Base-by-base conservation (phyloP, 1,284 basidiomycete species). In the Quambalaria eucalypti region DNA sequence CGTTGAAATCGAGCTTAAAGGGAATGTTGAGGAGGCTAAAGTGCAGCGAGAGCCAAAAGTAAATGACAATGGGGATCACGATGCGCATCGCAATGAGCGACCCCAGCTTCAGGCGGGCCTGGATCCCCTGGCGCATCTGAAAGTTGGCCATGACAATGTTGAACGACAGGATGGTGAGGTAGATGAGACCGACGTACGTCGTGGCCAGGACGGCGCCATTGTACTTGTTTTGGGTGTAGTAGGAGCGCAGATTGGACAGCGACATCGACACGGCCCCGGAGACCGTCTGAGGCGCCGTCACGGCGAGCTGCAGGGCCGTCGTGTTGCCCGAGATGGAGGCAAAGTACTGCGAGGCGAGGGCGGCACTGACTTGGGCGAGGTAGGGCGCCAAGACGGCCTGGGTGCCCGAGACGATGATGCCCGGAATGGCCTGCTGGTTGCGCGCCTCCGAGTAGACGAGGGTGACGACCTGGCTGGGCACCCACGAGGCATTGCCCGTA, bases 161-260 rank as follows among this genome's bases (percentile, higher is more conserved):
- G 52, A 71, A 79, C 58, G 78, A 60, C 21, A 78, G 69, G 57
- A 88, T 87, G 52, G 83, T 77, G 44, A 86, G 78, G 77, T 87
- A 89, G 57, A 88, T 85, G 5, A 87, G 78, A 26, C 85, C 87
- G 26, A 88, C 86, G 57, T 85, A 86, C 39, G 83, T 81, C 44
- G 84, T 81, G 0, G 87, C 88, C 8, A 82, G 79, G 16, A 33
- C 16, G 31, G 31, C 31, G 31, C 31, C 31, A 33, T 33, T 33
- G 31, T 33, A 33, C 31, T 33, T 33, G 31, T 33, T 33, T 0
- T 86, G 86, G 61, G 83, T 79, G 68, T 86, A 88, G n/a, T n/a
- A n/a, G 0, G 86, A 85, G 30, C 82, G 77, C 1, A 86, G 63
- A 66, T 88, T 87, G 54, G 78, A 61, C 26, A 82, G 57, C 0